These are phyloP conservation scores for Diaporthe eres DNA, from an alignment of 2,329 filamentous ascomycete species.

Conservation along the genomic window DNA sequence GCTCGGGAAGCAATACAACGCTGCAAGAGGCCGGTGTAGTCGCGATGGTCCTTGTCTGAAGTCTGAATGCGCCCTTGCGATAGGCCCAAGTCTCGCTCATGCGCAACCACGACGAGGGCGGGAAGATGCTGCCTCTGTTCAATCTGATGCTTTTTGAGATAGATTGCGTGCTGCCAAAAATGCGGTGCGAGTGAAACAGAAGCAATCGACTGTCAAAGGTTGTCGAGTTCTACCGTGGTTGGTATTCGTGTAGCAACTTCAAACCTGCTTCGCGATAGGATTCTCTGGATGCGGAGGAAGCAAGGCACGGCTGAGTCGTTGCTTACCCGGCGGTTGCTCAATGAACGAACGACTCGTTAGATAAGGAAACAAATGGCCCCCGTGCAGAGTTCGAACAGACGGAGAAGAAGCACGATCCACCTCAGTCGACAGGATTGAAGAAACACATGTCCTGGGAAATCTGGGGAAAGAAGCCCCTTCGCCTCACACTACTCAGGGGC, in stretches of 20 bases:
- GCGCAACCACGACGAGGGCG: neutral
- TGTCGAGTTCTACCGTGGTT: neutral
- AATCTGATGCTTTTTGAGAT: constrained; percentile 4
- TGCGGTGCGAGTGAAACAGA: constrained; percentile 8
- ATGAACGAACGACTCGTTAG: neutral
- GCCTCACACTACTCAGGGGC: constrained; percentile 11
- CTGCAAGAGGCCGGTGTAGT: constrained; percentile 13
- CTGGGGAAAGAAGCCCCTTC: constrained; percentile 17
- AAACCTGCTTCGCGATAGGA: neutral
- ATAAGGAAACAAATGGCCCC: neutral
- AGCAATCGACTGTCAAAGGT: neutral
- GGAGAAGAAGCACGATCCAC: neutral
- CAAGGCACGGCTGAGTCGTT: neutral
- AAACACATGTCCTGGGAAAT: constrained; percentile 29
- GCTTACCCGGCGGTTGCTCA: neutral
- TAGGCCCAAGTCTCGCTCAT: neutral
- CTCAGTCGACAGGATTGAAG: neutral
- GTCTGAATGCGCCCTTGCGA: constrained; percentile 14
- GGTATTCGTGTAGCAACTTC: neutral
- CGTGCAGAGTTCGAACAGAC: neutral
- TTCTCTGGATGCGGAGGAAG: neutral
- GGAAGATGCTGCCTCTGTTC: neutral
- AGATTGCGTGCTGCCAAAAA: constrained; percentile 19
- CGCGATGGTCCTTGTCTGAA: neutral
- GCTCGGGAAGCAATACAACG: constrained; percentile 15